phyloP scores from a whole-genome alignment of 2,329 filamentous ascomycete genomes.

The Paraphaeosphaeria minitans region DNA sequence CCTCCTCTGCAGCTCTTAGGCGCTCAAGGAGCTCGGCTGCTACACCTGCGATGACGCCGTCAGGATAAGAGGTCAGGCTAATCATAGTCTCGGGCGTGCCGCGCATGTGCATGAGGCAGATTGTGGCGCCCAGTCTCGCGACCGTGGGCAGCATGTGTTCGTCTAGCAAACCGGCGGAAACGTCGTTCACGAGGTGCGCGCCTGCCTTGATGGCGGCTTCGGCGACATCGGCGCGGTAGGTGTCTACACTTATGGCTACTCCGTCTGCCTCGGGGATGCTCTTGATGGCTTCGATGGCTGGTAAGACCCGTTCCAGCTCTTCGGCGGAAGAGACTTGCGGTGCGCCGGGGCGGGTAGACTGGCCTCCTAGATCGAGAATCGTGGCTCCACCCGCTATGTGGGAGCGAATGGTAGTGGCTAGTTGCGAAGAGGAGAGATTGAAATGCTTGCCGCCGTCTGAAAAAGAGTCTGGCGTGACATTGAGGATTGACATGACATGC shows the following conservation, averaged over 20 bases:
- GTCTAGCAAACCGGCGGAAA: constrained; percentile 83
- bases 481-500: constrained; percentile 90
- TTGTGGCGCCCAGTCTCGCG: constrained; percentile 75
- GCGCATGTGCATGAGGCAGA: constrained; percentile 92
- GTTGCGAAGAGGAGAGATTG: constrained; percentile 49
- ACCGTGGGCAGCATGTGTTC: constrained; percentile 80
- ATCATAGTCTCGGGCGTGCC: constrained; percentile 85
- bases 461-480: constrained; percentile 95
- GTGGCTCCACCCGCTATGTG: constrained; percentile 74
- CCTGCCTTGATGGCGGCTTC: constrained; percentile 75
- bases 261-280: constrained; percentile 65
- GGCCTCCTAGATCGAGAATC: constrained; percentile 90
- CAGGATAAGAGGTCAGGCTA: constrained; percentile 65
- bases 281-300: constrained; percentile 76
- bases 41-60: constrained; percentile 69
- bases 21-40: constrained; percentile 71
- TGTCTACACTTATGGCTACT: constrained; percentile 86
- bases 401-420: constrained; percentile 63
- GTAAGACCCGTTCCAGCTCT: constrained; percentile 78
- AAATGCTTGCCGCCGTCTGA: constrained; percentile 76
- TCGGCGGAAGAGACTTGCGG: constrained; percentile 71
- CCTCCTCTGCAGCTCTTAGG: constrained; percentile 74
- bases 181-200: constrained; percentile 93
- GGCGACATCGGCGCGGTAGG: constrained; percentile 85
- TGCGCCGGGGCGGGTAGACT: constrained; percentile 84